Evolutionary conservation across 2,329 filamentous ascomycete genomes (phyloP).

Genomic region (Scedosporium dehoogii): DNA sequence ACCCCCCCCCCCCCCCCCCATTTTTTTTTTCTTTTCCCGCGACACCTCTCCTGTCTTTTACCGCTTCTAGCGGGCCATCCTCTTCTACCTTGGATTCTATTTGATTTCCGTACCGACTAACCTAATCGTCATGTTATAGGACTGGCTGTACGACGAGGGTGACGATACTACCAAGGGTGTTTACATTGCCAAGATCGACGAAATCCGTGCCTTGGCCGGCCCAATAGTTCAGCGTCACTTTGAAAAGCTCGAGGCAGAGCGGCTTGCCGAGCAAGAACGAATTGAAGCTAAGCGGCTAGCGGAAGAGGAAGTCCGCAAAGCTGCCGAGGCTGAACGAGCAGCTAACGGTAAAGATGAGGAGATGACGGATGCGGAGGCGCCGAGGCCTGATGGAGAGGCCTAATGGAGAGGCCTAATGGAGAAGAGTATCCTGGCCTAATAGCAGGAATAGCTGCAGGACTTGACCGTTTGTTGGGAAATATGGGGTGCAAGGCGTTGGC

Average conservation of each 20-base stretch:
- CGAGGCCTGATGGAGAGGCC: conserved; percentile 39
- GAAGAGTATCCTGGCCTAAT: conserved; percentile 28
- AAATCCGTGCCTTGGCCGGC: conserved; percentile 82
- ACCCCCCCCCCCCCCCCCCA: neutral
- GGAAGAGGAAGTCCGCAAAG: conserved; percentile 46
- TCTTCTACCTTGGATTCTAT: neutral
- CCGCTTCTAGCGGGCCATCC: neutral
- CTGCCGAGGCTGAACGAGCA: conserved; percentile 40
- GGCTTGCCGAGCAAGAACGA: conserved; percentile 66
- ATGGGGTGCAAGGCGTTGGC: too few species aligned
- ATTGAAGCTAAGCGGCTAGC: conserved; percentile 64
- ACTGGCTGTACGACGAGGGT: conserved; percentile 97
- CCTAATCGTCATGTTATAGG: conserved; percentile 39
- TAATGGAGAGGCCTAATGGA: conserved; percentile 39
- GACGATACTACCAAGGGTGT: conserved; percentile 90
- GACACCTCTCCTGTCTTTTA: neutral
- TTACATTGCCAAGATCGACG: conserved; percentile 91
- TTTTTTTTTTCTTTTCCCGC: too few species aligned
- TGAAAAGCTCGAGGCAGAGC: conserved; percentile 85
- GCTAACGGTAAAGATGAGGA: conserved; percentile 46
- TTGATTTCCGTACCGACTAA: neutral
- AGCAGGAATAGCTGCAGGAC: too few species aligned
- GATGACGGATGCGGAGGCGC: conserved; percentile 51
- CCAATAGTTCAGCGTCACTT: conserved; percentile 91
- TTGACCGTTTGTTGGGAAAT: too few species aligned